Evolutionary conservation across 345 rosid species (phyloP).

Genomic region (Acer negundo): DNA sequence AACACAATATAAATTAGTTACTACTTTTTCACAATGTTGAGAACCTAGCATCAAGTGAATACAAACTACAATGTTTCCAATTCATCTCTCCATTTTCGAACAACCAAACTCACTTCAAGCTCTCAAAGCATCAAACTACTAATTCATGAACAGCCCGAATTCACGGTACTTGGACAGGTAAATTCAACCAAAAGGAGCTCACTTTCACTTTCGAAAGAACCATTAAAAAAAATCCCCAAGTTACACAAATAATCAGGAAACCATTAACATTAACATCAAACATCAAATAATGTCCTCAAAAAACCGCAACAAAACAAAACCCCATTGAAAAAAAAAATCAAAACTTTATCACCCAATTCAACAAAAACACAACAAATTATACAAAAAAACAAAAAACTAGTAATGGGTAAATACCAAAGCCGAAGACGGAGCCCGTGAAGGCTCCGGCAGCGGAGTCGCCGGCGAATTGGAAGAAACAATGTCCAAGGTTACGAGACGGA

Average conservation of each 20-base stretch:
- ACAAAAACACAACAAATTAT: background rate
- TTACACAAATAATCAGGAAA: background rate
- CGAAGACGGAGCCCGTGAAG: constrained; percentile 82
- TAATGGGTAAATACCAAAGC: constrained; percentile 53
- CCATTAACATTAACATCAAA: background rate
- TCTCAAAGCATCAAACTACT: background rate
- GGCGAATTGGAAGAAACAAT: constrained; percentile 71
- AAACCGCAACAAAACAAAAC: background rate
- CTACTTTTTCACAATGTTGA: too few relatives aligned
- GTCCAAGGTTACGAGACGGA: constrained; percentile 45
- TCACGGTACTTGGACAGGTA: background rate
- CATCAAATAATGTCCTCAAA: background rate
- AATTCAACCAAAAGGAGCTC: background rate
- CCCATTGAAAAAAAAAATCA: too few relatives aligned
- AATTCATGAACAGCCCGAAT: background rate
- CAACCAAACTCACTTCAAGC: background rate
- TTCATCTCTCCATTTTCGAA: background rate
- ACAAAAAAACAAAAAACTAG: background rate
- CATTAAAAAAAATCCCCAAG: background rate
- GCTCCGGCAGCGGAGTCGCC: constrained; percentile 90
- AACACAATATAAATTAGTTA: too few relatives aligned
- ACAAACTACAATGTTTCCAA: background rate
- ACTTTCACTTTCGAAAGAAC: background rate
- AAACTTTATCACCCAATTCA: background rate
- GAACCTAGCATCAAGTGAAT: background rate